Conservation (phyloP, 2,329 filamentous ascomycete species). For the Sporothrix pseudoabietina region DNA sequence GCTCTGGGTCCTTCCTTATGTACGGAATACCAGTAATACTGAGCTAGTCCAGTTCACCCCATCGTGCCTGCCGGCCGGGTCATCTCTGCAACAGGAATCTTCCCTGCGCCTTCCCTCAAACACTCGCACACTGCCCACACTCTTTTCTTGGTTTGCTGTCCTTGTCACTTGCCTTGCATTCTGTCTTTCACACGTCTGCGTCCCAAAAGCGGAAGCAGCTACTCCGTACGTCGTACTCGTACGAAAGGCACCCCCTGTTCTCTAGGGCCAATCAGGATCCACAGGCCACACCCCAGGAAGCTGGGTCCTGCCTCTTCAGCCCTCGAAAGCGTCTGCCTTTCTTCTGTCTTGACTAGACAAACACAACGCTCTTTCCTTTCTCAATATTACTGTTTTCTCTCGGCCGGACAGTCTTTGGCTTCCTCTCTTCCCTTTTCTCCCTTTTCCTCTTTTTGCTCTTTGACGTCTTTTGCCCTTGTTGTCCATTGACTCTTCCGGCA, state of each 20-base stretch:
- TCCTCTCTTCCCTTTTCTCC: background rate
- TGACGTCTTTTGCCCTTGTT: background rate
- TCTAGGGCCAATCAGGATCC: conserved; percentile 15
- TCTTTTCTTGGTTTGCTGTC: background rate
- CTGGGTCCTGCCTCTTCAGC: conserved; percentile 15
- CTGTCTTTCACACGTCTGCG: background rate
- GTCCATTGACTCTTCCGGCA: background rate
- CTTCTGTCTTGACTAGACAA: background rate
- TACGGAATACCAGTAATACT: background rate
- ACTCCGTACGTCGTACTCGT: too few species aligned
- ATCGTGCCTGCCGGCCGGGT: conserved; percentile 14
- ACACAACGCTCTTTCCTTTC: conserved; percentile 19
- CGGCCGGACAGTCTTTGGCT: background rate
- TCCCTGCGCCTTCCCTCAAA: conserved; percentile 12
- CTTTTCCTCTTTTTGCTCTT: background rate
- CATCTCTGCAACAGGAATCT: conserved; percentile 7
- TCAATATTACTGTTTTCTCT: background rate
- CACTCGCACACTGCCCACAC: background rate
- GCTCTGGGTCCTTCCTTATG: background rate
- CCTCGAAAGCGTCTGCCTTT: conserved; percentile 14
- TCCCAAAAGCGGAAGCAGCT: background rate
- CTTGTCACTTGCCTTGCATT: background rate
- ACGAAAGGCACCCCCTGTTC: conserved; percentile 23
- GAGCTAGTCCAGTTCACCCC: background rate
- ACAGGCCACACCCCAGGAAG: background rate